Evolutionary conservation across 2,329 filamentous ascomycete genomes (phyloP), one percentile per base, ranked within the genome.

Genomic region (Moelleriella libera): DNA sequence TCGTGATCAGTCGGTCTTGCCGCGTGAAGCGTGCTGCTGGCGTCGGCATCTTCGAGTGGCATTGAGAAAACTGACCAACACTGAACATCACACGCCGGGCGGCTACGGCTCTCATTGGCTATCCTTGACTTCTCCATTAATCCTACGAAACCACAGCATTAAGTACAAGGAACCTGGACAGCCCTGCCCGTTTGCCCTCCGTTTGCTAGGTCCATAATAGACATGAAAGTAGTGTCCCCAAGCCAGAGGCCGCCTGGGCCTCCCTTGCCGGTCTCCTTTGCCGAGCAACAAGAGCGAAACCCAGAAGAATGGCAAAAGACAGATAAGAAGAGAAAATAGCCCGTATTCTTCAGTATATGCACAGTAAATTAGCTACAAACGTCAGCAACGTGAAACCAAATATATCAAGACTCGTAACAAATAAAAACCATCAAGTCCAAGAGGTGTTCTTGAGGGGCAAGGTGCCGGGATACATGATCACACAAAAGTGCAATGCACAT

Each of bases 221-320:
- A 32, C 5, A 44, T 32, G 10, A 46, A 40, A 46, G 14, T 21
- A 41, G 5, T n/a, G 14, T n/a, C 11, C 29, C 11, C 32, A 34
- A 40, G 54, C 53, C 46, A 50, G 51, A 57, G 61, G 58, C 62
- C 62, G 53, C 61, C 62, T 54, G 62, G 62, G 61, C 57, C 60
- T 53, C 50, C 34, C 21, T 44, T 41, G 6, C 14, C 40, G 21
- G 21, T 21, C 21, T 21, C 21, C 21, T 21, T 21, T 21, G 21
- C 21, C 21, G 21, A 47, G 53, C 51, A 54, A 55, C 45, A 55
- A 41, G 14, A 41, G 40, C 7, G 2, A 39, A 39, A 39, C 8
- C 8, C 8, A 39, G 10, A n/a, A 47, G 52, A 55, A 45, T 49
- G 49, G 48, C 50, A 51, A 50, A 48, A 45, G 53, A 50, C 21